A percentile compares a stretch with the other conserved stretches of the same genome.
These are phyloP conservation scores for Xylariaceae sp. DNA, from an alignment of 2,329 filamentous ascomycete genomes.

Conservation along the genomic window DNA sequence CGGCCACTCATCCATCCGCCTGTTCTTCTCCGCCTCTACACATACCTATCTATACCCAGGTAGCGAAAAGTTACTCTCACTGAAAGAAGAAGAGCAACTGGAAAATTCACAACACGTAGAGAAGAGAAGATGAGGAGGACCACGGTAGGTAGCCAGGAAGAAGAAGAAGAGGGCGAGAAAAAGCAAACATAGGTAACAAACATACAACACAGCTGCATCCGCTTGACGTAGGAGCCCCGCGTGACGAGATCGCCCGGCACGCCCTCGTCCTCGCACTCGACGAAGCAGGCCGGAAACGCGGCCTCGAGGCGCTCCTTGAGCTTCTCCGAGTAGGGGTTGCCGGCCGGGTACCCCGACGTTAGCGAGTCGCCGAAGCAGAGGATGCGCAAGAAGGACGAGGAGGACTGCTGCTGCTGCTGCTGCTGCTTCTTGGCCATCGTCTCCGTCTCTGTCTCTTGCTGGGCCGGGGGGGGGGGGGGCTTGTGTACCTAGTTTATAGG, in stretches of 20 bases:
- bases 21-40: slow-evolving; percentile 1
- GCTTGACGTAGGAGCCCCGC: slow-evolving; percentile 34
- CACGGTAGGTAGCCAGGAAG: neutral
- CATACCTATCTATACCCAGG: no score
- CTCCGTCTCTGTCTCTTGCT: neutral
- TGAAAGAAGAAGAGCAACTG: neutral
- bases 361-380: slow-evolving; percentile 69
- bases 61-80: neutral
- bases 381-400: slow-evolving; percentile 57
- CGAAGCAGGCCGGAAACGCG: slow-evolving; percentile 39
- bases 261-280: slow-evolving; percentile 51
- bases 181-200: no score
- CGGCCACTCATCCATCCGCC: neutral
- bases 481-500: no score
- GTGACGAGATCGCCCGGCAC: slow-evolving; percentile 54
- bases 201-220: slow-evolving; percentile 36
- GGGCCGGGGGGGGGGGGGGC: no score
- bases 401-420: no score
- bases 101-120: neutral
- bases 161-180: neutral
- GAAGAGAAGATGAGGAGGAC: neutral
- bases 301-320: slow-evolving; percentile 50
- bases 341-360: slow-evolving; percentile 56
- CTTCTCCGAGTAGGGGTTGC: slow-evolving; percentile 56
- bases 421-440: slow-evolving; percentile 36